Evolutionary conservation across 148 eudicot genomes (phyloP), one percentile per base, ranked within the genome.

Genomic region (Camellia japonica): DNA sequence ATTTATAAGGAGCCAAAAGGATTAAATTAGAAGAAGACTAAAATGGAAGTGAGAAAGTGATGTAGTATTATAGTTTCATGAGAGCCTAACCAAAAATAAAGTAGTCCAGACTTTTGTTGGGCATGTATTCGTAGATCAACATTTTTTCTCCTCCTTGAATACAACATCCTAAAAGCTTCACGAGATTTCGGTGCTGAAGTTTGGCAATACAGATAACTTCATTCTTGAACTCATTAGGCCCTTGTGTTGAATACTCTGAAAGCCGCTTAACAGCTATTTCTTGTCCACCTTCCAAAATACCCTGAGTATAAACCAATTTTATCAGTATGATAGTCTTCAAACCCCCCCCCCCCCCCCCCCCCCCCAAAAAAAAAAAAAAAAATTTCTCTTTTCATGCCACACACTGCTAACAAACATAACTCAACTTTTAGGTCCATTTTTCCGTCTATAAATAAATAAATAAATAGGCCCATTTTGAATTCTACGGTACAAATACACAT

Each of bases 211-310:
- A 46, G 3, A 43, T 4, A 0, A 69, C 73, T 46, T 69, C 55
- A 18, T 69, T 69, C 73, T 69, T 69, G 54, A 69, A 69, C 55
- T 69, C 73, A 6, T 44, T 23, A 44, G 18, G 19, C n/a, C 73
- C 73, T 69, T 69, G 54, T 1, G 11, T 69, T 4, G 73, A 69
- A 69, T 16, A 0, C 12, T 69, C 51, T 15, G 54, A 69, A 0
- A 69, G 73, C 54, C 55, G 9, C 23, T 69, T 69, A 16, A 69
- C 73, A 44, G 55, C 73, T 69, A 69, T 69, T 69, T 69, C 73
- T 6, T 69, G 54, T 1, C 73, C 73, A 6, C 19, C 73, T 44
- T 69, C 54, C 23, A 69, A 11, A 10, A 7, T 16, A 47, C 84
- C 84, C 80, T 82, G 55, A 23, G 60, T 0, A 59, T 23, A 23